These are phyloP conservation scores for Vitis cinerea DNA, from an alignment of 164 flowering plant species.

Conservation along the genomic window DNA sequence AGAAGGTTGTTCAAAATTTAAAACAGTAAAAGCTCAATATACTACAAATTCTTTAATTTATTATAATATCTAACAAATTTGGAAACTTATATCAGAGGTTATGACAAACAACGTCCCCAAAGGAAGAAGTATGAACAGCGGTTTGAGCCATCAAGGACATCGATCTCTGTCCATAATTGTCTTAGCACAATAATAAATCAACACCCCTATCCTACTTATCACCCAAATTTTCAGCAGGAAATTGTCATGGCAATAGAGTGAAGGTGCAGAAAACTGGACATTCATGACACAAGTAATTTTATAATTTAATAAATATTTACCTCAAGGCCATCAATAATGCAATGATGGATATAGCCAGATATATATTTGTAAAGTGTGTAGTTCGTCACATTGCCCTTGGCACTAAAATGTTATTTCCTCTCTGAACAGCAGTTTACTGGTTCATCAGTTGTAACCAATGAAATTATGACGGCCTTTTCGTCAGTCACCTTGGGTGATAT, in stretches of 20 bases:
- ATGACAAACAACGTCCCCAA: not conserved
- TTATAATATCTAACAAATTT: not conserved
- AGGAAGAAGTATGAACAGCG: not conserved
- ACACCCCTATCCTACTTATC: not conserved
- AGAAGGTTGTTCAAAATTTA: not conserved
- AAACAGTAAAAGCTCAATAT: not conserved
- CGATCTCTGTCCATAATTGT: not conserved
- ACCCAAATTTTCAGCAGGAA: not conserved
- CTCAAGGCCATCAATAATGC: constrained; percentile 74
- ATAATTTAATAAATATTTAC: constrained; percentile 29
- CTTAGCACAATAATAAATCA: not conserved
- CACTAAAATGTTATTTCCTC: constrained; percentile 46
- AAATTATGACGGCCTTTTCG: constrained; percentile 85
- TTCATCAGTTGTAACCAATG: constrained; percentile 86
- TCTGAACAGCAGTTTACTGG: constrained; percentile 71
- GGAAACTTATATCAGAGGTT: not conserved
- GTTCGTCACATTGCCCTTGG: constrained; percentile 56
- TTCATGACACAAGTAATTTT: too few species aligned
- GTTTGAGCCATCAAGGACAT: not conserved
- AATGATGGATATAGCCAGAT: constrained; percentile 91
- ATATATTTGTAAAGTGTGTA: constrained; percentile 77
- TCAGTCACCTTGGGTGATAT: constrained; percentile 99
- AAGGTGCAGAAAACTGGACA: not conserved
- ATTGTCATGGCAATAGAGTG: not conserved
- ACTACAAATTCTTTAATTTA: not conserved